Conservation (phyloP, 352 stramenopile genomes). For the Phytophthora chlamydospora region DNA sequence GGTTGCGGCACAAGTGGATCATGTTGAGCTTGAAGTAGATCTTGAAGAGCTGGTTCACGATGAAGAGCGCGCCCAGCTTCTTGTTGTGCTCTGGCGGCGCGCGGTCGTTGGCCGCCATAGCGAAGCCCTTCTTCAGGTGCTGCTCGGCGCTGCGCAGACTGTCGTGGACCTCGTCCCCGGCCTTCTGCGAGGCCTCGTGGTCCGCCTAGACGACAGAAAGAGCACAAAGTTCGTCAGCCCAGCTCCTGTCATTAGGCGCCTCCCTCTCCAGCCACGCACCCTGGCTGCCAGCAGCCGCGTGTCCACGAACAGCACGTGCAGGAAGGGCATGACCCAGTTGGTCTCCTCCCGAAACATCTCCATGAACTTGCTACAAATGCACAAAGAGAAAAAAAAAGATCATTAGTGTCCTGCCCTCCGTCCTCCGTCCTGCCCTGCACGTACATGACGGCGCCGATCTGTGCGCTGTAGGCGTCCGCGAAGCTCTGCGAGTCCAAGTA, state of each 20-base stretch:
- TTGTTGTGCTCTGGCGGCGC: slow-evolving; percentile 82
- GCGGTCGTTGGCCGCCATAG: slow-evolving; percentile 86
- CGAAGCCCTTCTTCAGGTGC: slow-evolving; percentile 88
- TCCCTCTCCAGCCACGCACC: slow-evolving; percentile 29
- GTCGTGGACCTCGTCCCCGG: slow-evolving; percentile 80
- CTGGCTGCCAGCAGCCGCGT: slow-evolving; percentile 71
- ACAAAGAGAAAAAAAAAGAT: slow-evolving; percentile 1
- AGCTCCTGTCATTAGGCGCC: not conserved
- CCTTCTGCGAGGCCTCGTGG: slow-evolving; percentile 58
- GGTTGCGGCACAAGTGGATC: slow-evolving; percentile 95
- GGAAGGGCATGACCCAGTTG: slow-evolving; percentile 86
- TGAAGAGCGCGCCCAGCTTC: slow-evolving; percentile 87
- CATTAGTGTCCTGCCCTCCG: not conserved
- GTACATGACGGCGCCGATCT: slow-evolving; percentile 80
- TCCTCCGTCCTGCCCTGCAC: slow-evolving; percentile 7
- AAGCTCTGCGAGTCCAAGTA: slow-evolving; percentile 49
- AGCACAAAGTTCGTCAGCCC: slow-evolving; percentile 9
- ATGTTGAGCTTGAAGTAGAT: slow-evolving; percentile 97
- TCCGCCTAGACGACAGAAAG: slow-evolving; percentile 55
- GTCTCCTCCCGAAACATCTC: slow-evolving; percentile 84
- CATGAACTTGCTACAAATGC: slow-evolving; percentile 78
- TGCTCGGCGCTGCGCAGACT: slow-evolving; percentile 82
- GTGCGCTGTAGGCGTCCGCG: slow-evolving; percentile 61
- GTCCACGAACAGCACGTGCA: slow-evolving; percentile 83
- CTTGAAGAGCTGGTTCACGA: slow-evolving; percentile 97